Evolutionary conservation across 2,329 filamentous ascomycete species (phyloP), one percentile per base, ranked within the genome.

Genomic region (Aureobasidium subglaciale): DNA sequence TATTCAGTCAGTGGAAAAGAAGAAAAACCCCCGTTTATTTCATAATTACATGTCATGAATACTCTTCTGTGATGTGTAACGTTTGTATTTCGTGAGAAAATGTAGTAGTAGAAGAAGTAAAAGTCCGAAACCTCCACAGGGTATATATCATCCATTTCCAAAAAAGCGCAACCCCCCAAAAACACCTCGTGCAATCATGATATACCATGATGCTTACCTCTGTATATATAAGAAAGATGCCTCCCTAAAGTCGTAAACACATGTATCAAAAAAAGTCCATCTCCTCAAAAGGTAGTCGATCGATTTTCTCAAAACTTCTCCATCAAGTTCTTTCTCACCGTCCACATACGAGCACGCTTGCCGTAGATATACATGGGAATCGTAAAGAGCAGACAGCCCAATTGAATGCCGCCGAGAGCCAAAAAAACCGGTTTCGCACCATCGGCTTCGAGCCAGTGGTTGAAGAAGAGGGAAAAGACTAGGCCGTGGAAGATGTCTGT

Each of bases 281-380:
- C 43, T 15, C 18, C 5, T 43, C 22, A 9, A 8, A 18, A n/a
- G 25, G 15, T n/a, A n/a, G n/a, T n/a, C n/a, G n/a, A n/a, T n/a
- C n/a, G n/a, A n/a, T n/a, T n/a, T n/a, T 22, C 22, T 24, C 37
- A 84, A 60, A 82, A 86, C 66, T 83, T 88, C 79, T 95, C 90
- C 86, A 95, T 91, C 60, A 95, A 74, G 62, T 88, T 90, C 78
- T 80, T 88, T 60, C 88, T 77, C 10, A 91, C 88, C 1, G 91
- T 97, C 92, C 91, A 96, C 89, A 96, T 95, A 16, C 92, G 78
- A 15, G 86, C 84, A 56, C 90, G 76, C 77, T 97, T 97, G 16
- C 92, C 92, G 65, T 83, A 96, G 18, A 97, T 88, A 68, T 93
- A 97, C 87, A 97, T 90, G 0, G 92, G 92, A 55, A 96, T 85